Conservation (phyloP, 2,329 filamentous ascomycete species). For the Apiospora hydei region DNA sequence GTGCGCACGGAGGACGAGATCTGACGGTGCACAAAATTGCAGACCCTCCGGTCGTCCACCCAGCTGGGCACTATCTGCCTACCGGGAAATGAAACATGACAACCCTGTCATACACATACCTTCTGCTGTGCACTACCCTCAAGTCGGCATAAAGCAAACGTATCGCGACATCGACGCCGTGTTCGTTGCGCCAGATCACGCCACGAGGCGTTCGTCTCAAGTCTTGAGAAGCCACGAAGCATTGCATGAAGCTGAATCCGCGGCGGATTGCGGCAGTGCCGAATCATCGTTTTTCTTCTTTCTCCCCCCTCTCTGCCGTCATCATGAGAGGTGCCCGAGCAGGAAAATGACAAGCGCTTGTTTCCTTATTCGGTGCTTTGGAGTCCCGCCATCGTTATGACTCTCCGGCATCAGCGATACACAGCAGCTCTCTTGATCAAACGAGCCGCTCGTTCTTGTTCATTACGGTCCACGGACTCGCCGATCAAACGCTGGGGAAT, state of each 20-base stretch:
- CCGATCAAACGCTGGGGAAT: conserved; percentile 6
- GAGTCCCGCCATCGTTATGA: background rate
- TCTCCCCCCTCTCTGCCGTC: background rate
- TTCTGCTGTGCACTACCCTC: background rate
- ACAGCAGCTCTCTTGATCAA: background rate
- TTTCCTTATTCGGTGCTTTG: background rate
- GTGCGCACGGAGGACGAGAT: background rate
- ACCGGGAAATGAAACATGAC: conserved; percentile 8
- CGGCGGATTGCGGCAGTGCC: background rate
- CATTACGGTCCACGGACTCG: background rate
- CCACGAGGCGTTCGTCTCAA: conserved; percentile 10
- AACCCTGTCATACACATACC: background rate
- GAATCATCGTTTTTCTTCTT: background rate
- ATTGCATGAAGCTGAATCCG: background rate
- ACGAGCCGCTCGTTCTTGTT: background rate
- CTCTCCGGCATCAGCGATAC: background rate
- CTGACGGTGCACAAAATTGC: background rate
- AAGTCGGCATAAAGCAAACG: conserved; percentile 12
- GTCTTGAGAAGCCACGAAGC: background rate
- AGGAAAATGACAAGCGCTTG: background rate
- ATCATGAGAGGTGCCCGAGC: background rate
- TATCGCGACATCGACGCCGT: conserved; percentile 8
- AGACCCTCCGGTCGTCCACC: background rate
- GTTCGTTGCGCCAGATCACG: background rate
- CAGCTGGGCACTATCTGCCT: background rate